Percentiles rank a stretch among this genome's conserved stretches.
These are phyloP conservation scores for Pseudogymnoascus sp. DNA, from an alignment of 2,329 filamentous ascomycete genomes.

Conservation along the genomic window DNA sequence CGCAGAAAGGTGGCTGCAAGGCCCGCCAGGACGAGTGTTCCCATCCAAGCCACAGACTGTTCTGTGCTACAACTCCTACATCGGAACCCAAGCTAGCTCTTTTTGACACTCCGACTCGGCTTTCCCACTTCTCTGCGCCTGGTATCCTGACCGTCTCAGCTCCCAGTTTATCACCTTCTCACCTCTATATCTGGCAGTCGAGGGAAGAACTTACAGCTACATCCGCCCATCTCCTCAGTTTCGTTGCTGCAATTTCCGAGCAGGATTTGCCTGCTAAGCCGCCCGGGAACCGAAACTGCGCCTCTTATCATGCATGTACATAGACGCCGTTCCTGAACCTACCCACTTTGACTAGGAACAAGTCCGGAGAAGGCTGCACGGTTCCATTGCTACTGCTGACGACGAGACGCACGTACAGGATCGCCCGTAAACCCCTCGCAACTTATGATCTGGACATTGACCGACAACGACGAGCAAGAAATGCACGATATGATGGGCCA, in stretches of 20 bases:
- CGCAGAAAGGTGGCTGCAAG: background rate
- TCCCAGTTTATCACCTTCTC: background rate
- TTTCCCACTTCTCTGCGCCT: background rate
- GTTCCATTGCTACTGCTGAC: background rate
- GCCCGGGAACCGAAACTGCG: background rate
- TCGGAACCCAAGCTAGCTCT: background rate
- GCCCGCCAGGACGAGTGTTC: constrained; percentile 1
- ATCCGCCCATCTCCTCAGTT: background rate
- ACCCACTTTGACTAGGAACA: background rate
- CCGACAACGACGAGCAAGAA: constrained; percentile 10
- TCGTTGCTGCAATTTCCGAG: background rate
- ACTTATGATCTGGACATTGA: background rate
- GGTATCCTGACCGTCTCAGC: background rate
- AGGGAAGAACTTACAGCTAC: background rate
- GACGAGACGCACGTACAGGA: background rate
- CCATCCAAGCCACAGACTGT: background rate
- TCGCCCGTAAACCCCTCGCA: background rate
- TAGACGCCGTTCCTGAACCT: background rate
- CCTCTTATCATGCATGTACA: background rate
- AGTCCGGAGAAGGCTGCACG: background rate
- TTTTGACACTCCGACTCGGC: constrained; percentile 4
- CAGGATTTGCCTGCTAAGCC: background rate
- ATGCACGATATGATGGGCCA: constrained; percentile 31
- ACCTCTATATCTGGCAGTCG: background rate
- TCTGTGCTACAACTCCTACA: background rate